Evolutionary conservation across 352 stramenopile species (phyloP), one percentile per base, ranked within the genome.

Genomic region (Phytophthora parvispora): DNA sequence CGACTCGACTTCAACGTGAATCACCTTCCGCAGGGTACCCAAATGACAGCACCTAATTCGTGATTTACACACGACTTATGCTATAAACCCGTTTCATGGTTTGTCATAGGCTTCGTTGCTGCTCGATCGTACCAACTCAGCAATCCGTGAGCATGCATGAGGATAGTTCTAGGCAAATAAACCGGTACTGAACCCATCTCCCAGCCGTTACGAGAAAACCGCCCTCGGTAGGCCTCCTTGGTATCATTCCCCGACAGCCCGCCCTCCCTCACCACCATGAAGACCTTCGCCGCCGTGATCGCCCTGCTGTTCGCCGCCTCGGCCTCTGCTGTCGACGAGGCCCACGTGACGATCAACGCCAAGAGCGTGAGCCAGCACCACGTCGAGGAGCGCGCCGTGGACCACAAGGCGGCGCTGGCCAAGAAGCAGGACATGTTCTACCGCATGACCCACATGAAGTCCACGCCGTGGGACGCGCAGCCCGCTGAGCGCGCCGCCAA

Each of bases 391-490:
- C 60, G 67, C 24, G 58, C 59, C 45, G 64, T 69, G 60, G 42
- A 70, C 63, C 53, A 73, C 38, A 45, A 45, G 36, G 32, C 74
- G 20, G 43, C 36, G 60, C 60, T 83, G 52, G 64, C 67, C 27
- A 70, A 72, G 34, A 79, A 79, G 53, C 71, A 75, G 61, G 66
- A 83, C 36, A 78, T 83, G 72, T 78, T 77, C 56, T 73, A 80
- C 59, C 61, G 72, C 49, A 80, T 83, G 34, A 59, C 68, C 4
- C 31, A 74, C 59, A 83, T 90, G 75, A 93, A 91, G 68, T 83
- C 77, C 38, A 91, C 85, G 57, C 85, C 83, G 29, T 93, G 83
- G 83, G 85, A 93, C 52, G n/a, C 65, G 4, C 56, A 91, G n/a
- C 67, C 63, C 2, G 43, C 56, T 6, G 70, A 81, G 48, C 84